These are phyloP conservation scores for Chytriomyces sp. DNA, from an alignment of 192 early-diverging fungal species.

Conservation along the genomic window DNA sequence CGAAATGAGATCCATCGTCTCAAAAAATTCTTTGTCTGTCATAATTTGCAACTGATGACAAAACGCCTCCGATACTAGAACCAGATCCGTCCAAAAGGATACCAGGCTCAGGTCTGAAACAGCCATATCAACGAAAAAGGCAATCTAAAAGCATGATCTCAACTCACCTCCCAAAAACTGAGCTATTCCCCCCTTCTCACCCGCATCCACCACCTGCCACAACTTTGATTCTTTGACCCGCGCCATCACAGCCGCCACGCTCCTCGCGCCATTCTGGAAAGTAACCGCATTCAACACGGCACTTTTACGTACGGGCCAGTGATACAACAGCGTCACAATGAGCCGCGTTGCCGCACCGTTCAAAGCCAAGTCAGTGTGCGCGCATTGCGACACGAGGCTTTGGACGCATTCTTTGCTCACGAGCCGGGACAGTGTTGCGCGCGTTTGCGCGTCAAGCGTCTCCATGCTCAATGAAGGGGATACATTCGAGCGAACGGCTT, in stretches of 20 bases:
- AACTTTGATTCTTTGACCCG: neutral
- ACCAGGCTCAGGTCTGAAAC: neutral
- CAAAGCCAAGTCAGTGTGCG: slow-evolving; percentile 39
- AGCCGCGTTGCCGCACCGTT: slow-evolving; percentile 48
- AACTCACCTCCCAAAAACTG: too few species aligned
- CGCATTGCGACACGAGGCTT: slow-evolving; percentile 31
- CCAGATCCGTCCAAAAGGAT: slow-evolving; percentile 59
- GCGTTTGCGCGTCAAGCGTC: too few species aligned
- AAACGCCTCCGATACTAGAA: slow-evolving; percentile 74
- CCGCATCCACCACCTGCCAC: too few species aligned
- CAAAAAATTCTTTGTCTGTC: slow-evolving; percentile 87
- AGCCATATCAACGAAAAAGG: too few species aligned
- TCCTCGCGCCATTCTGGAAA: slow-evolving; percentile 29
- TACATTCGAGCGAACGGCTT: too few species aligned
- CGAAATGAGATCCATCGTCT: slow-evolving; percentile 43
- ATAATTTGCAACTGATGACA: slow-evolving; percentile 73
- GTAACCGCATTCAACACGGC: slow-evolving; percentile 56
- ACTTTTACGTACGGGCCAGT: slow-evolving; percentile 59
- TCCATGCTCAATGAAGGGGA: slow-evolving; percentile 13
- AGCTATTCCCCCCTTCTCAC: too few species aligned
- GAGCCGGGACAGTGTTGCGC: neutral
- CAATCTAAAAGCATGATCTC: too few species aligned
- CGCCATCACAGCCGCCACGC: neutral
- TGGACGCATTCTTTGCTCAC: neutral
- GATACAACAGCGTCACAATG: slow-evolving; percentile 56